Evolutionary conservation across 805 yeast species (phyloP).

Genomic region (Sungouiozyma ichnusensis): DNA sequence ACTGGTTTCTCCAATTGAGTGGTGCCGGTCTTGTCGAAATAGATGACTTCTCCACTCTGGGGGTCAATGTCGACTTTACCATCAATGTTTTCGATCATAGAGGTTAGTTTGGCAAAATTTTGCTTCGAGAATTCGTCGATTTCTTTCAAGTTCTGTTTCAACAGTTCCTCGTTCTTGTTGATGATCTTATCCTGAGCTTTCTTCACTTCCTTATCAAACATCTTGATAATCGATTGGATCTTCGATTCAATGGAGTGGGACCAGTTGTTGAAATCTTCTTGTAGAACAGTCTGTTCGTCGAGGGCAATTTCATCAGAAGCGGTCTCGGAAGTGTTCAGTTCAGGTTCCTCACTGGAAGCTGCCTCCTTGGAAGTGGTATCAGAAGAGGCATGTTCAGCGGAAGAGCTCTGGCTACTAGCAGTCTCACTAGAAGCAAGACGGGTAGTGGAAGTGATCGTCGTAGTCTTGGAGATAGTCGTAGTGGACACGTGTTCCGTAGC

Average conservation of each 20-base stretch:
- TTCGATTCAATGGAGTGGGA: slow-evolving; percentile 29
- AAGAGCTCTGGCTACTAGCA: not conserved
- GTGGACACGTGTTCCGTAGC: slow-evolving; percentile 6
- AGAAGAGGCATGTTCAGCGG: not conserved
- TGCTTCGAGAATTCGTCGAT: slow-evolving; percentile 21
- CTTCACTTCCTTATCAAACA: slow-evolving; percentile 31
- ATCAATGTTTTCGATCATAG: slow-evolving; percentile 31
- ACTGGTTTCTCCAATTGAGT: slow-evolving; percentile 31
- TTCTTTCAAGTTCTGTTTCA: slow-evolving; percentile 30
- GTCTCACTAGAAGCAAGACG: not conserved
- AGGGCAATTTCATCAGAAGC: slow-evolving; percentile 8
- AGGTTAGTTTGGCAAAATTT: slow-evolving; percentile 23
- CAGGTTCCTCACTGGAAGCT: too few species aligned
- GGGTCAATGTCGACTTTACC: slow-evolving; percentile 26
- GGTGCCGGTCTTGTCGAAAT: slow-evolving; percentile 28
- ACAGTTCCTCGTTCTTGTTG: slow-evolving; percentile 18
- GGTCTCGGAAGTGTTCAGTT: not conserved
- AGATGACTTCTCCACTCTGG: slow-evolving; percentile 27
- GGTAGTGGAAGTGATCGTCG: slow-evolving; percentile 2
- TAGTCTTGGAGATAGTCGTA: slow-evolving; percentile 5
- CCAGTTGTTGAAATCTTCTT: slow-evolving; percentile 32
- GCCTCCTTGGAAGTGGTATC: too few species aligned
- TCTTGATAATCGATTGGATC: slow-evolving; percentile 30
- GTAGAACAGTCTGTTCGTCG: slow-evolving; percentile 19
- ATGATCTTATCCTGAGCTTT: slow-evolving; percentile 22